Evolutionary conservation across 495 filamentous ascomycete genomes (phyloP).

Genomic region (Acidiella bohemica): DNA sequence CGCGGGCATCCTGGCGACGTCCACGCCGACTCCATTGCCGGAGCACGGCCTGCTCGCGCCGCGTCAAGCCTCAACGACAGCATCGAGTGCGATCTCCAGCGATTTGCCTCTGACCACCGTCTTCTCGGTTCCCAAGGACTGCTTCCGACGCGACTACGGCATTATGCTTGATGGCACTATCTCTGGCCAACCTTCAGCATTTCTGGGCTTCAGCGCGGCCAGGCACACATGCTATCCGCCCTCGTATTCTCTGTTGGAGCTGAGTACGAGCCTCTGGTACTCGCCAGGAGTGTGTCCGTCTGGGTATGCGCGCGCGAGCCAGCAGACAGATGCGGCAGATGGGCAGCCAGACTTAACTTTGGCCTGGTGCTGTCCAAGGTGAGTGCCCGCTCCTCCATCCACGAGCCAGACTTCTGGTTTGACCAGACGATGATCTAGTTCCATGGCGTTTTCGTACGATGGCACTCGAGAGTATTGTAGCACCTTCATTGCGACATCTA

Average conservation of each 20-base stretch:
- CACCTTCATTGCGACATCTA: constrained; percentile 1
- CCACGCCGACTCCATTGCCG: neutral
- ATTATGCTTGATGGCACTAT: neutral
- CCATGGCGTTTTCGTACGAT: constrained; percentile 4
- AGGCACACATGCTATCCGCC: neutral
- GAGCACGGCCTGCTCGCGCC: neutral
- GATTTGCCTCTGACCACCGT: constrained; percentile 2
- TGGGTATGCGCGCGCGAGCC: constrained; percentile 1
- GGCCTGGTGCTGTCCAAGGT: constrained; percentile 5
- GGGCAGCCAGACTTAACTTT: neutral
- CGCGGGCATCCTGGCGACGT: neutral
- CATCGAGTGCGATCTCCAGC: neutral
- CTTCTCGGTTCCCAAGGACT: neutral
- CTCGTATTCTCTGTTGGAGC: neutral
- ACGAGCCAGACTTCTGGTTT: too few species aligned
- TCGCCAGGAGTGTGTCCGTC: constrained; percentile 6
- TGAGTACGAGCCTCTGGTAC: neutral
- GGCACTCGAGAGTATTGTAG: neutral
- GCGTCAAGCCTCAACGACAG: neutral
- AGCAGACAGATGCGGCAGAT: neutral
- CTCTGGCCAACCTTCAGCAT: constrained; percentile 1
- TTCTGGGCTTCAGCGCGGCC: neutral
- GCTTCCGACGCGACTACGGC: neutral
- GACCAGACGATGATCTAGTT: neutral
- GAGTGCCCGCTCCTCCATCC: too few species aligned